Base-by-base conservation (phyloP, 805 yeast genomes). In the Zygotorulaspora florentina region DNA sequence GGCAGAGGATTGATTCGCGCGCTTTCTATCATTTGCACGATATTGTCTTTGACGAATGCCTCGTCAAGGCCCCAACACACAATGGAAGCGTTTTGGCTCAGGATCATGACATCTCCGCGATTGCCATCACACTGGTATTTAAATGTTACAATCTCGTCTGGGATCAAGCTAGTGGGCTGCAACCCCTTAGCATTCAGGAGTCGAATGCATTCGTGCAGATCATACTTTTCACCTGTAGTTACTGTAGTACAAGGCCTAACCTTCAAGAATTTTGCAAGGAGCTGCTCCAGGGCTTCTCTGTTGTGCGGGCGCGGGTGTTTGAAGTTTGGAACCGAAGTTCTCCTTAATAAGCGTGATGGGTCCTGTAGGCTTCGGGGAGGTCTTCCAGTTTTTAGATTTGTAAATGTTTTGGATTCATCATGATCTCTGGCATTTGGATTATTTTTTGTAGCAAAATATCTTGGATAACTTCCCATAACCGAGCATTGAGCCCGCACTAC, bases 61-160 rank as follows among this genome's bases (percentile, higher is more conserved):
- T 90, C 96, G 13, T 70, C 66, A 54, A 87, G 66, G 8, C 88
- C 88, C 96, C 96, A 89, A 0, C 87, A 85, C 11, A 87, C 87
- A 10, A 89, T 68, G 0, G 95, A 79, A 2, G 96, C 97, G 54
- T 83, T 82, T 3, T 81, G 75, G 15, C 56, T 56, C 35, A 90
- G 68, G 1, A 89, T 70, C 67, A 89, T 74, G 2, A 88, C 70
- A 53, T 87, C 90, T 9, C 68, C 65, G 25, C 57, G 56, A 28
- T 52, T 51, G n/a, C 68, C 68, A 10, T 63, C 53, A n/a, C 59
- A 59, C 4, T 68, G 65, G 42, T 64, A 71, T 26, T 68, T 69
- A 43, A 81, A 75, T 47, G 78, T 77, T 0, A 85, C 71, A 11
- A 86, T 87, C 59, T 86, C 93, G 31, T 80, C 80, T 1, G 85